Conservation (phyloP, 805 yeast genomes). For the Jamesozyma rosinii region DNA sequence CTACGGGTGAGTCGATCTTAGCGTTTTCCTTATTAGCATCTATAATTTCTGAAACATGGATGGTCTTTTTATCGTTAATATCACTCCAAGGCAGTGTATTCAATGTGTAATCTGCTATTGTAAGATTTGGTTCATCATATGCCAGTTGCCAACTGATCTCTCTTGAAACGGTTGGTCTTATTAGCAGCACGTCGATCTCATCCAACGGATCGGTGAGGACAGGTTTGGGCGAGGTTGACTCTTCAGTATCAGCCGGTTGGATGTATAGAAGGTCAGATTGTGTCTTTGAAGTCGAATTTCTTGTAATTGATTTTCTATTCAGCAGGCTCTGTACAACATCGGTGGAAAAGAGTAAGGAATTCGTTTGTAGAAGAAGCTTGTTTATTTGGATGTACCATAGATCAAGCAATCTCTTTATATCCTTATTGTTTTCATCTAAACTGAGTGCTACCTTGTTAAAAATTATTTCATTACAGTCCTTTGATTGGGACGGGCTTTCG, state of each 20-base stretch:
- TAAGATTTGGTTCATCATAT: conserved; percentile 27
- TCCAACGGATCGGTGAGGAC: conserved; percentile 7
- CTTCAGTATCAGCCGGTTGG: background rate
- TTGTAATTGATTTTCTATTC: conserved; percentile 11
- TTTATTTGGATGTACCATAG: conserved; percentile 23
- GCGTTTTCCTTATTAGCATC: background rate
- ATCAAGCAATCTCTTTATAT: conserved; percentile 17
- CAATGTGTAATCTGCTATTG: conserved; percentile 22
- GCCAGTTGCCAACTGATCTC: conserved; percentile 27
- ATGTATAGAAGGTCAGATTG: background rate
- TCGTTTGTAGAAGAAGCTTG: conserved; percentile 16
- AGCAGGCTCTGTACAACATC: conserved; percentile 19
- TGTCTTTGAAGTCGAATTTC: background rate
- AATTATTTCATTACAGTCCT: background rate
- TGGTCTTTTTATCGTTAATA: background rate
- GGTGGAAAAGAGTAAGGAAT: conserved; percentile 22
- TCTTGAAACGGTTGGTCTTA: conserved; percentile 17
- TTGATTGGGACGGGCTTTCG: conserved; percentile 1
- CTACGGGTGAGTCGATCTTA: conserved; percentile 3
- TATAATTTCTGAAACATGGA: background rate
- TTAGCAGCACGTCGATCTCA: conserved; percentile 23
- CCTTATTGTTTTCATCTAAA: conserved; percentile 7
- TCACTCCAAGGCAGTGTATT: conserved; percentile 18
- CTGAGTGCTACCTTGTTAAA: background rate
- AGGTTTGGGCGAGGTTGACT: background rate